Base-by-base conservation (phyloP, 2,329 filamentous ascomycete species). In the Macrophomina pseudophaseolina region DNA sequence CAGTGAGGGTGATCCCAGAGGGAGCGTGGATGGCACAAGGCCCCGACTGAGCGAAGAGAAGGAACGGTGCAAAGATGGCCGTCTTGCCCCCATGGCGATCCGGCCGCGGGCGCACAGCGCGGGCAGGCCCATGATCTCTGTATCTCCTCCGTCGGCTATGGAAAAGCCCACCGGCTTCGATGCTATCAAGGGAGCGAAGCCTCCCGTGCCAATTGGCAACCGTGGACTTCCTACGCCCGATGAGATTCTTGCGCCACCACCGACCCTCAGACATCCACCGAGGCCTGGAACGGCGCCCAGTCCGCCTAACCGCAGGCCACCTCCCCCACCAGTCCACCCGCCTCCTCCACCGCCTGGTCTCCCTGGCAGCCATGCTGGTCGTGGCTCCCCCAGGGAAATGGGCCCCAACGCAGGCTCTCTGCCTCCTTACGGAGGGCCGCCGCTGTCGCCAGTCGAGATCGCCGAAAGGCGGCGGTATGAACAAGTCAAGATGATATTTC, bases 401-500 rank as follows among this genome's bases (percentile, higher is more conserved):
- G 40, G 38, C 12, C 16, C 51, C 28, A 30, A 28, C 6, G 6
- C 23, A 11, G 49, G 49, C 30, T 56, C n/a, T 38, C 65, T 46
- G 7, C 53, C 65, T 12, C 54, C 65, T 46, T 9, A 44, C 23
- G 54, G 52, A 32, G 53, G 33, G 4, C 52, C 74, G 4, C 68
- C 68, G 48, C 62, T 71, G 5, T 70, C 73, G n/a, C 59, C 69
- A 2, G 68, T 70, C 23, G 74, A 77, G 38, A 46, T 69, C 16
- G 71, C 74, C 44, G 69, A 72, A 51, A 69, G 72, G 5, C 68
- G 72, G 40, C 72, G 75, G 30, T 74, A 76, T 59, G 76, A 79
- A 53, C 70, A 73, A 3, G 78, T 84, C 2, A 88, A 85, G 72
- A 83, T 81, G 44, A 87, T 94, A 11, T 97, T 97, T 76, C 89